These are phyloP conservation scores for Rubroboletus pulcherrimus DNA, from an alignment of 768 basidiomycete species.

Conservation along the genomic window DNA sequence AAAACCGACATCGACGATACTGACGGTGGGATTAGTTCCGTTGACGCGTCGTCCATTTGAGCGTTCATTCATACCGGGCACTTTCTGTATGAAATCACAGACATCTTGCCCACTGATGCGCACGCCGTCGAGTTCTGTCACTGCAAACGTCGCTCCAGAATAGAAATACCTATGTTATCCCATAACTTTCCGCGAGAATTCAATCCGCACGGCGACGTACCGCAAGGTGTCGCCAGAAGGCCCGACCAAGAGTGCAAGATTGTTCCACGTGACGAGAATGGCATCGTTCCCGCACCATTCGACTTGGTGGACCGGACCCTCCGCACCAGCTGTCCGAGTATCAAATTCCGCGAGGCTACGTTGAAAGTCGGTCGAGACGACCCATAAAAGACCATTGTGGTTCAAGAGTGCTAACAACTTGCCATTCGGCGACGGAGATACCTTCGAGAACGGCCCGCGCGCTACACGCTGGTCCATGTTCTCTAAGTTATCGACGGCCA, in stretches of 20 bases:
- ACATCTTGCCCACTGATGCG: constrained; percentile 76
- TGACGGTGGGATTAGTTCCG: constrained; percentile 25
- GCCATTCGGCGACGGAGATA: constrained; percentile 91
- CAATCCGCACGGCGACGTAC: constrained; percentile 42
- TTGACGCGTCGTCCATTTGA: neutral
- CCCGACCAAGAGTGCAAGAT: constrained; percentile 79
- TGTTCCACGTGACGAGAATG: constrained; percentile 80
- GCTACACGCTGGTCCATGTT: constrained; percentile 82
- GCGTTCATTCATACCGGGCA: constrained; percentile 59
- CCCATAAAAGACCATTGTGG: constrained; percentile 71
- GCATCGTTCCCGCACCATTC: constrained; percentile 98
- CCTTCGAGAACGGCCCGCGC: constrained; percentile 83
- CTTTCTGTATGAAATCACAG: constrained; percentile 91
- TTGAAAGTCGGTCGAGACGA: constrained; percentile 93
- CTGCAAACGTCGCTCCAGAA: constrained; percentile 64
- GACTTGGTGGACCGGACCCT: constrained; percentile 63
- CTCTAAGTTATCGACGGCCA: constrained; percentile 87
- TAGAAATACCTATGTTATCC: constrained; percentile 67
- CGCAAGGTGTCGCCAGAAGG: constrained; percentile 84
- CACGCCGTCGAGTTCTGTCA: constrained; percentile 88
- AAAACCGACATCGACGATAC: constrained; percentile 81
- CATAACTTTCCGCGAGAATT: constrained; percentile 5
- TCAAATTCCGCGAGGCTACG: constrained; percentile 86
- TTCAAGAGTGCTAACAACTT: constrained; percentile 86
- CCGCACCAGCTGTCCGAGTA: constrained; percentile 52